Evolutionary conservation across 2,329 filamentous ascomycete genomes (phyloP), one percentile per base, ranked within the genome.

Genomic region (Cryphonectria nitschkei): DNA sequence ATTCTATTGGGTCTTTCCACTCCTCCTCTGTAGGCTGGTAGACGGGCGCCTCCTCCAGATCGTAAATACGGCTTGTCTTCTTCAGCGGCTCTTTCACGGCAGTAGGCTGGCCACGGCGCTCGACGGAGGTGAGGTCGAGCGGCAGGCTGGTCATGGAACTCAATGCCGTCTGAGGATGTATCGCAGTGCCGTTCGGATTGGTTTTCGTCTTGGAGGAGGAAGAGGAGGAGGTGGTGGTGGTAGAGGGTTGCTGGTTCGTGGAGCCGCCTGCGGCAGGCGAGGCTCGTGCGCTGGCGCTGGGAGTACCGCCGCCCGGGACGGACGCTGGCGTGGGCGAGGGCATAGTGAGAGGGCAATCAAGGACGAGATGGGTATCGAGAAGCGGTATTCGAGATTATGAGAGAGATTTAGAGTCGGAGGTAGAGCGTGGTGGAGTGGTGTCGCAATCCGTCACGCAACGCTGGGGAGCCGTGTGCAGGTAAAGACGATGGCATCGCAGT

Each of bases 1-100:
- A 99, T 76, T 93, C 92, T 78, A 97, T 90, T 0, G 96, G 96
- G 77, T 99, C 95, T 77, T 92, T 93, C 86, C 96, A 99, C 81
- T 99, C 95, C 76, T 98, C 95, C 75, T 94, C 91, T 0, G 93
- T 97, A 43, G 96, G 96, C 74, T 90, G 87, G 80, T 94, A 99
- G 6, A 94, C 96, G 2, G 95, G 95, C 39, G 96, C 95, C 79
- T 98, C 95, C 74, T 92, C 88, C 58, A 99, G 87, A 60, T 91
- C 94, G 81, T 97, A 94, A 52, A 93, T 93, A 67, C 96, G 89
- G 75, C 88, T 90, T 79, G 91, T 91, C 80, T 91, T 90, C 80
- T 93, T 93, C n/a, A 87, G 86, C 7, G 90, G 87, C 78, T 97
- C 93, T 77, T 92, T 90, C 75, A 89, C 89, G 67, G 92, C 90